Evolutionary conservation across 2,329 filamentous ascomycete species (phyloP).

Genomic region (Westerdykella ornata): DNA sequence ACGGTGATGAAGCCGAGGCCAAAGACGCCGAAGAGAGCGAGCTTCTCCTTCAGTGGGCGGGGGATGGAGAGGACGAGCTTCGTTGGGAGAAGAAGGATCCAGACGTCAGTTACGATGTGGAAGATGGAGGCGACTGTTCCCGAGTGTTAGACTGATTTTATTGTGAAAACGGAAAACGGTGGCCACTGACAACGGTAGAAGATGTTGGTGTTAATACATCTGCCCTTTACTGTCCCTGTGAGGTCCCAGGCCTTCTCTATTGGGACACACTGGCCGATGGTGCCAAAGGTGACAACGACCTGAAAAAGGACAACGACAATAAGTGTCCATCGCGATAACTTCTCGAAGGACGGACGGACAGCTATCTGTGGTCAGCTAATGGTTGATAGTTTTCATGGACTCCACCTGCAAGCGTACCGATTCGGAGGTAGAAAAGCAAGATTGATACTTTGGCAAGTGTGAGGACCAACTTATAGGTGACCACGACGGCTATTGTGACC

Average conservation of each 20-base stretch:
- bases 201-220: conserved; percentile 24
- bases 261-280: conserved; percentile 23
- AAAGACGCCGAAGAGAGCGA: conserved; percentile 76
- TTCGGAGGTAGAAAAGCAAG: conserved; percentile 26
- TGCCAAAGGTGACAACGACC: conserved; percentile 18
- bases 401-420: conserved; percentile 16
- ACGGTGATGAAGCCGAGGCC: conserved; percentile 78
- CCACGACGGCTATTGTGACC: conserved; percentile 15
- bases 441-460: conserved; percentile 30
- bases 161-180: neutral
- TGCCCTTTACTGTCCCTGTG: conserved; percentile 16
- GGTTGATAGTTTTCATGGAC: neutral
- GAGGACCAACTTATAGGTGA: conserved; percentile 19
- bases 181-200: conserved; percentile 22
- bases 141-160: conserved; percentile 1
- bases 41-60: conserved; percentile 73
- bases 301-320: conserved; percentile 12
- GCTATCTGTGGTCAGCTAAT: conserved; percentile 9
- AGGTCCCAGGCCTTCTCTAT: conserved; percentile 28
- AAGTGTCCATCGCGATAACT: conserved; percentile 22
- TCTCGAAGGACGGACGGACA: conserved; percentile 17
- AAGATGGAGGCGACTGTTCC: conserved; percentile 52
- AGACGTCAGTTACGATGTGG: conserved; percentile 82
- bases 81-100: conserved; percentile 75
- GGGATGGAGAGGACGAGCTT: conserved; percentile 78